A percentile compares a stretch with the other conserved stretches of the same genome.
Conservation (phyloP, 1,284 basidiomycete species). For the Pterulicium gracile region DNA sequence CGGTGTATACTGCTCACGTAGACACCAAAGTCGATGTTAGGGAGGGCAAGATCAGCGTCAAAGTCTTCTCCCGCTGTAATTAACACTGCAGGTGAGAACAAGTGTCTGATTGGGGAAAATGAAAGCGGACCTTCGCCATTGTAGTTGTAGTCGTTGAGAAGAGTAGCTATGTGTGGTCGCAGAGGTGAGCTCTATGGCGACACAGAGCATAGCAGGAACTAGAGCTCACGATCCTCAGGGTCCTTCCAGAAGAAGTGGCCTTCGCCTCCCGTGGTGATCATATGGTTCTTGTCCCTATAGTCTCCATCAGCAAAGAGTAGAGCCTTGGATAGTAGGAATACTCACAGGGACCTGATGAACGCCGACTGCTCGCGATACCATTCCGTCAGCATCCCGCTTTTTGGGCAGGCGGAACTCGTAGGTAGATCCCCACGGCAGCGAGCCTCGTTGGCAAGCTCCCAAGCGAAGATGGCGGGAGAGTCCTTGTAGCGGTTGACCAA, state of each 20-base stretch:
- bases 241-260: constrained; percentile 43
- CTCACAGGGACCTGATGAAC: constrained; percentile 39
- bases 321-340: constrained; percentile 7
- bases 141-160: constrained; percentile 42
- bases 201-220: not conserved
- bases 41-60: constrained; percentile 32
- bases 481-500: constrained; percentile 45
- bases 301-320: not conserved
- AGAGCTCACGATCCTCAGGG: constrained; percentile 29
- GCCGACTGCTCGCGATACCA: constrained; percentile 43
- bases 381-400: constrained; percentile 30
- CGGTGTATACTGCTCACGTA: constrained; percentile 26
- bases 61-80: constrained; percentile 45
- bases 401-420: constrained; percentile 34
- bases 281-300: constrained; percentile 38
- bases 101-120: not conserved
- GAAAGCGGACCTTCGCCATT: constrained; percentile 35
- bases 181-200: not conserved
- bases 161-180: constrained; percentile 22
- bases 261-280: constrained; percentile 49
- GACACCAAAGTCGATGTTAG: constrained; percentile 46
- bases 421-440: constrained; percentile 42
- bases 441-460: constrained; percentile 51
- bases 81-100: not conserved
- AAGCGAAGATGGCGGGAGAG: constrained; percentile 42